Percentiles rank a stretch among this genome's conserved stretches.
Conservation (phyloP, 164 flowering plant species). For the Vitis riparia region DNA sequence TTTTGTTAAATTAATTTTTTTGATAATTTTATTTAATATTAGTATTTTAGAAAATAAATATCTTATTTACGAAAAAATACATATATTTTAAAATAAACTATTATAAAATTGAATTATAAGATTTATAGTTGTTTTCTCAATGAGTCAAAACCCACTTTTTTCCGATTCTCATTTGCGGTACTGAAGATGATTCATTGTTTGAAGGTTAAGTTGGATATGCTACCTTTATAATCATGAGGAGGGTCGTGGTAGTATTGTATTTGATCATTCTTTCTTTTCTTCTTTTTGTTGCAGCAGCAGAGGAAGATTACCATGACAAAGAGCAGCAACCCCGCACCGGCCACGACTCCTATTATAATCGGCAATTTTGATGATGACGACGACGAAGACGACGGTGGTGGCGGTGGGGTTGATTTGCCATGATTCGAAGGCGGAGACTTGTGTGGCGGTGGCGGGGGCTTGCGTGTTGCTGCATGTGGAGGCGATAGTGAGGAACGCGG, state of each 20-base stretch:
- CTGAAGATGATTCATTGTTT: too few relatives aligned
- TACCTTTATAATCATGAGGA: slow-evolving; percentile 14
- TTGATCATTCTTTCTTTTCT: slow-evolving; percentile 40
- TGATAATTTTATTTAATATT: too few relatives aligned
- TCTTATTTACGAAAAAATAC: too few relatives aligned
- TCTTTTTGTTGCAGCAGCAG: slow-evolving; percentile 26
- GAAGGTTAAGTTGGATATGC: too few relatives aligned
- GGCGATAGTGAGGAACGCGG: background rate
- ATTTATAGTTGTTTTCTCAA: too few relatives aligned
- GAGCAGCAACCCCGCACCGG: slow-evolving; percentile 37
- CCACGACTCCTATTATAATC: slow-evolving; percentile 38
- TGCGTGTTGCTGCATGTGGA: background rate
- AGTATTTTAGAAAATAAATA: too few relatives aligned
- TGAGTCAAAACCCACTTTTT: too few relatives aligned
- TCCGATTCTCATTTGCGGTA: too few relatives aligned
- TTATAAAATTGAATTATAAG: too few relatives aligned
- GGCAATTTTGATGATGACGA: slow-evolving; percentile 22
- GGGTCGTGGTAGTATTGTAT: slow-evolving; percentile 36
- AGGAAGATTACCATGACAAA: slow-evolving; percentile 27
- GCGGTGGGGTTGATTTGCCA: background rate
- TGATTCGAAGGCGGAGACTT: slow-evolving; percentile 6
- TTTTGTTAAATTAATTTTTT: too few relatives aligned
- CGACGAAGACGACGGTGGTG: slow-evolving; percentile 6
- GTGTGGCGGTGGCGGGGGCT: background rate
- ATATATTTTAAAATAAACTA: too few relatives aligned